Evolutionary conservation across 805 yeast genomes (phyloP).

Genomic region (Jamesozyma hellenica): DNA sequence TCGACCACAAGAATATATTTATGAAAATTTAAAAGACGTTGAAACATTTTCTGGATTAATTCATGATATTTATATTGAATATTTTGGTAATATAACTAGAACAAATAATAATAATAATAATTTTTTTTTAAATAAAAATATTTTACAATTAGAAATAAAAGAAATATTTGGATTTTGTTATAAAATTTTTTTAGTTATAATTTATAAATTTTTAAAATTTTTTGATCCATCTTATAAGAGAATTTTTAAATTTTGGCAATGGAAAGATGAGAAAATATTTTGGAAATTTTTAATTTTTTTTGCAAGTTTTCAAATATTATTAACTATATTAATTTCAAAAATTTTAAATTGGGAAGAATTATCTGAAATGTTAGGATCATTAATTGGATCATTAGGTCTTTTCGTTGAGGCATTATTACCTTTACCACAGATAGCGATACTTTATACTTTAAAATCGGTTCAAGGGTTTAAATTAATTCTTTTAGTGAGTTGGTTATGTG

Average conservation of each 20-base stretch:
- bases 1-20: slow-evolving; percentile 38
- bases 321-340: slow-evolving; percentile 26
- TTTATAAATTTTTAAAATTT: slow-evolving; percentile 40
- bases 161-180: slow-evolving; percentile 16
- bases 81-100: slow-evolving; percentile 14
- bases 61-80: slow-evolving; percentile 28
- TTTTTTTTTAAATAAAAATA: no score
- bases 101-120: no score
- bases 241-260: slow-evolving; percentile 74
- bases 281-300: slow-evolving; percentile 55
- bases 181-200: slow-evolving; percentile 20
- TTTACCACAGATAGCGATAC: slow-evolving; percentile 64
- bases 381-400: slow-evolving; percentile 54
- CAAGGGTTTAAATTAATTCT: slow-evolving; percentile 72
- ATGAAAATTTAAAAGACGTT: slow-evolving; percentile 30
- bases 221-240: slow-evolving; percentile 64
- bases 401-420: slow-evolving; percentile 67
- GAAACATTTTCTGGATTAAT: slow-evolving; percentile 24
- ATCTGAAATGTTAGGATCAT: slow-evolving; percentile 40
- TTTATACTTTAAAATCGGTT: slow-evolving; percentile 54
- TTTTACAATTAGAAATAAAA: slow-evolving; percentile 15
- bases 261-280: slow-evolving; percentile 50
- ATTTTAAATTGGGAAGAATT: slow-evolving; percentile 37
- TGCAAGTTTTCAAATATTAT: slow-evolving; percentile 30
- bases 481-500: slow-evolving; percentile 77